phyloP scores from a whole-genome alignment of 1,284 basidiomycete species.

The Neolentinus lepideus region DNA sequence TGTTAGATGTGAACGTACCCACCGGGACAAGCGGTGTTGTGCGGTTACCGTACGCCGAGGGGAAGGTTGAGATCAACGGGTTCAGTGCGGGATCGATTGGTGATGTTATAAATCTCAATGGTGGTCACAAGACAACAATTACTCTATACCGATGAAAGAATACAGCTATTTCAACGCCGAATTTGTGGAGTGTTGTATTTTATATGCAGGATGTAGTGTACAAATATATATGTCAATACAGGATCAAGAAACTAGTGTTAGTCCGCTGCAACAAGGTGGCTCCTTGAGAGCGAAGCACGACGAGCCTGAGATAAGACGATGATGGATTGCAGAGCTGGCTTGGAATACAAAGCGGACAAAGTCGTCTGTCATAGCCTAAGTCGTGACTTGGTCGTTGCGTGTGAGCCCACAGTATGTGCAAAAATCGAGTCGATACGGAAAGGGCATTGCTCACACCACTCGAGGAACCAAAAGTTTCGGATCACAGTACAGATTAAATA shows the following conservation, averaged over 20 bases:
- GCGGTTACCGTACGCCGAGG: slow-evolving; percentile 23
- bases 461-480: too few species aligned
- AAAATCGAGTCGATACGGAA: too few species aligned
- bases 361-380: too few species aligned
- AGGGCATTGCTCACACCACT: too few species aligned
- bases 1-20: slow-evolving; percentile 23
- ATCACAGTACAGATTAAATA: too few species aligned
- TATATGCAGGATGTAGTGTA: not conserved
- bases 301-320: too few species aligned
- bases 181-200: not conserved
- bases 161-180: too few species aligned
- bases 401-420: too few species aligned
- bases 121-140: not conserved
- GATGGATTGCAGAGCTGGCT: too few species aligned
- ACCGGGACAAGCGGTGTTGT: slow-evolving; percentile 25
- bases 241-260: not conserved
- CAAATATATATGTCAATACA: not conserved
- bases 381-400: too few species aligned
- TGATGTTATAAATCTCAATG: not conserved
- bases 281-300: not conserved
- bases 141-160: not conserved
- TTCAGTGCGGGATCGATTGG: not conserved
- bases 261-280: not conserved
- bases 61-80: slow-evolving; percentile 22
- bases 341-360: too few species aligned